Evolutionary conservation across 2,329 filamentous ascomycete species (phyloP).

Genomic region (Colletotrichum sublineola): DNA sequence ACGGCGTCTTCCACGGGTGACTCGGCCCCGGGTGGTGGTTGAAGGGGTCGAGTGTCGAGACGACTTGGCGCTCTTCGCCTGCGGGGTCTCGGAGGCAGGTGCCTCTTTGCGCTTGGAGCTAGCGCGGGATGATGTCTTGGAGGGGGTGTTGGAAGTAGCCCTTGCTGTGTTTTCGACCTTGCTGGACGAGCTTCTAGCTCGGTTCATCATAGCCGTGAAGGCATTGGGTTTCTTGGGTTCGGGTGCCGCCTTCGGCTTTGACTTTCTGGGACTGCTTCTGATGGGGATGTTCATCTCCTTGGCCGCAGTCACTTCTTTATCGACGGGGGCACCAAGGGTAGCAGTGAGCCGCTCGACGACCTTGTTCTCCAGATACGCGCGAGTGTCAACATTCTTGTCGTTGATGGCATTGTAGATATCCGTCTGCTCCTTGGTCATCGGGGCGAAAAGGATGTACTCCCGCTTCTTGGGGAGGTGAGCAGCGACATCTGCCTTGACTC

Average conservation of each 20-base stretch:
- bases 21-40: slow-evolving; percentile 64
- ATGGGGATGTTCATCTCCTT: slow-evolving; percentile 51
- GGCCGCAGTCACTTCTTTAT: slow-evolving; percentile 46
- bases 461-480: slow-evolving; percentile 93
- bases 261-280: slow-evolving; percentile 53
- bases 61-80: slow-evolving; percentile 79
- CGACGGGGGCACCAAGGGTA: slow-evolving; percentile 51
- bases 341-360: slow-evolving; percentile 72
- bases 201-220: slow-evolving; percentile 67
- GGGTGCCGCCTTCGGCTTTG: slow-evolving; percentile 44
- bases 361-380: slow-evolving; percentile 87
- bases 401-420: slow-evolving; percentile 82
- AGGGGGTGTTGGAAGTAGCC: slow-evolving; percentile 41
- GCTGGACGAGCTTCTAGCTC: slow-evolving; percentile 38
- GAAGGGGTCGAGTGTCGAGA: slow-evolving; percentile 82
- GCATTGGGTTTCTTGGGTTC: slow-evolving; percentile 56
- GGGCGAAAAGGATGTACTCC: slow-evolving; percentile 95
- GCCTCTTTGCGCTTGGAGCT: slow-evolving; percentile 52
- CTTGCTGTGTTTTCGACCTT: slow-evolving; percentile 44
- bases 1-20: slow-evolving; percentile 50
- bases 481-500: slow-evolving; percentile 94
- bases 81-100: slow-evolving; percentile 49
- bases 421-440: slow-evolving; percentile 89
- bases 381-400: slow-evolving; percentile 70
- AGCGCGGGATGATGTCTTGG: slow-evolving; percentile 38